Evolutionary conservation across 805 yeast genomes (phyloP), one percentile per base, ranked within the genome.

Genomic region (Wickerhamiella lipophila): DNA sequence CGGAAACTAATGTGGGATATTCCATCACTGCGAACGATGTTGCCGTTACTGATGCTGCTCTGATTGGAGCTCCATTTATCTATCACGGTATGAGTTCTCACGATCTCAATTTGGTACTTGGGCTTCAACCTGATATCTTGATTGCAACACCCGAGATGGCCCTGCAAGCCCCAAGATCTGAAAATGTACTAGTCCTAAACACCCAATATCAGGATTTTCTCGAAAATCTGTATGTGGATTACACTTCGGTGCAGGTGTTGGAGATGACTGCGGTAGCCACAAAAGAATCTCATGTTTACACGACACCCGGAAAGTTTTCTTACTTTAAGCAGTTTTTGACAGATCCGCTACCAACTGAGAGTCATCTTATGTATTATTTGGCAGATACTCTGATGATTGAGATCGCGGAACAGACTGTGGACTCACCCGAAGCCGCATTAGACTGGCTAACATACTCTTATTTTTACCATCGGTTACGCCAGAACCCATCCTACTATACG

Each of bases 401-500:
- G 56, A 79, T 87, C n/a, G 75, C 83, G 32, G 74, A 78, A 6
- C 69, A 76, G 2, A 69, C 78, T 12, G 73, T 89, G 50, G 72
- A 69, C 42, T 70, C 75, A 6, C 77, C 83, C 59, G 96, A 88
- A 57, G 92, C 83, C 55, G 84, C 94, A 57, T 76, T 92, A 51
- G 96, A 89, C 58, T 86, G 95, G 94, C 59, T 92, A 29, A 83
- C 96, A 0, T 84, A 75, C 60, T 74, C 95, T 0, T 83, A 79
- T 56, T 83, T 88, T 58, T 92, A 85, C 64, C 71, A 94, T 54
- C 70, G 97, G 46, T 61, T 92, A 18, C 81, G 78, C 49, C 71
- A 75, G 30, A 92, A 92, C 61, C 96, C 98, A 3, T 78, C 92
- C 51, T 92, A 75, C 60, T 92, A 92, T 60, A 95, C 87, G n/a